Conservation (phyloP, 495 filamentous ascomycete genomes). For the Daldinia grandis region DNA sequence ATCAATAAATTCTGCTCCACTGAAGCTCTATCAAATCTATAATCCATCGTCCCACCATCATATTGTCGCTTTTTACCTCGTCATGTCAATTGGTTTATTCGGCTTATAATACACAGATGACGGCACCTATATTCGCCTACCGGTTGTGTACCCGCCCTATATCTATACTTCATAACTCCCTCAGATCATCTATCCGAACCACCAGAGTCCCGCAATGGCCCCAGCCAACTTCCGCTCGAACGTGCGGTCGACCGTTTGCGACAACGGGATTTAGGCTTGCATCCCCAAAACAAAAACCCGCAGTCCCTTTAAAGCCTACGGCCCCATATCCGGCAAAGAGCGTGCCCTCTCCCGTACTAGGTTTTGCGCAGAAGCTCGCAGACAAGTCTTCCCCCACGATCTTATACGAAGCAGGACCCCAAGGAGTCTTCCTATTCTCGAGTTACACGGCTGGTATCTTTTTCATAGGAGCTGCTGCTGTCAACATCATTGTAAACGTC, state of each 20-base stretch:
- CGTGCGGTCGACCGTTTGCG: conserved; percentile 48
- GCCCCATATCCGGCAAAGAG: neutral
- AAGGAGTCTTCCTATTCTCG: conserved; percentile 64
- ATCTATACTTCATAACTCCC: conserved; percentile 8
- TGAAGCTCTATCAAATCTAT: conserved; percentile 1
- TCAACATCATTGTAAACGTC: conserved; percentile 60
- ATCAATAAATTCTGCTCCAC: neutral
- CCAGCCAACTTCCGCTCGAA: conserved; percentile 34
- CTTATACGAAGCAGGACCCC: conserved; percentile 69
- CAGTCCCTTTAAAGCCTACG: neutral
- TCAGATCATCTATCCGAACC: conserved; percentile 11
- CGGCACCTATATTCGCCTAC: conserved; percentile 15
- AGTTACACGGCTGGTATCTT: conserved; percentile 64
- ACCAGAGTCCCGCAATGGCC: conserved; percentile 1
- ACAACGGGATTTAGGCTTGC: conserved; percentile 48
- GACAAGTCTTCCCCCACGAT: conserved; percentile 53
- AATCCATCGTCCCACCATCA: neutral
- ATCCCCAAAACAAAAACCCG: conserved; percentile 2
- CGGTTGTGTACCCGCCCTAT: conserved; percentile 25
- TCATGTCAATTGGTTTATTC: conserved; percentile 14
- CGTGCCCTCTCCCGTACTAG: neutral
- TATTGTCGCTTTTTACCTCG: neutral
- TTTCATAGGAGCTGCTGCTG: conserved; percentile 65
- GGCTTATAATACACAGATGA: conserved; percentile 13
- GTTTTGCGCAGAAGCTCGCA: conserved; percentile 56